Base-by-base conservation (phyloP, 2,329 filamentous ascomycete species). In the Basipetospora chlamydospora region DNA sequence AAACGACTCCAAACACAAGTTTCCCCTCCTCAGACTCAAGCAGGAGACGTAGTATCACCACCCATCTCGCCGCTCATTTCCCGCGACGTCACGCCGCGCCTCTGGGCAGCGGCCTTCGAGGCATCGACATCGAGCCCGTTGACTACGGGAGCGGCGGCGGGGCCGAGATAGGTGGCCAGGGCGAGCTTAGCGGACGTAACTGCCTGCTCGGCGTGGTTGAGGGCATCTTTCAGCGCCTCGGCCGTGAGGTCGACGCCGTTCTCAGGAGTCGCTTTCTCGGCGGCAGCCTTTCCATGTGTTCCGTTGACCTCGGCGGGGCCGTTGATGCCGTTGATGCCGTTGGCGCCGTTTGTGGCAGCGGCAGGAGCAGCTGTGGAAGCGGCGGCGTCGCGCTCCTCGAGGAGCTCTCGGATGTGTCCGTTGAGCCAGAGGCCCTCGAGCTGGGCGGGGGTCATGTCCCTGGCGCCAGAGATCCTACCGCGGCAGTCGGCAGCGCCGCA, bases 401-500 rank as follows among this genome's bases (percentile, higher is more conserved):
- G 58, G 34, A 77, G 56, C 44, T 66, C 57, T 44, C 61, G 62
- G 43, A 79, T 76, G 57, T 78, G 73, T 9, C 59, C 62, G 50
- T 74, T 78, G 28, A 80, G 58, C 65, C 69, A 81, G 42, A 70
- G 59, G 26, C 71, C 67, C 28, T 64, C 57, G 42, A 83, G 58
- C 46, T 72, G 63, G 28, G 57, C 53, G 10, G 52, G 44, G 5
- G 57, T 47, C 69, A 82, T 77, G 47, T 73, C 64, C 46, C 61
- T 66, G 10, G 79, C 79, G 12, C 79, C 79, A 29, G 58, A 54
- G 43, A 84, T 80, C 43, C 54, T 62, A 12, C 77, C 76, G 36
- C 66, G 64, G 56, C 79, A 84, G 15, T 59, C 57, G 0, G 59
- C 45, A 4, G 61, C 63, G 42, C 64, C 63, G 51, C 79, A 84